Percentiles rank a stretch among this genome's conserved stretches.
These are phyloP conservation scores for Ceratocystiopsis sp. DNA, from an alignment of 2,329 filamentous ascomycete genomes.

Conservation along the genomic window DNA sequence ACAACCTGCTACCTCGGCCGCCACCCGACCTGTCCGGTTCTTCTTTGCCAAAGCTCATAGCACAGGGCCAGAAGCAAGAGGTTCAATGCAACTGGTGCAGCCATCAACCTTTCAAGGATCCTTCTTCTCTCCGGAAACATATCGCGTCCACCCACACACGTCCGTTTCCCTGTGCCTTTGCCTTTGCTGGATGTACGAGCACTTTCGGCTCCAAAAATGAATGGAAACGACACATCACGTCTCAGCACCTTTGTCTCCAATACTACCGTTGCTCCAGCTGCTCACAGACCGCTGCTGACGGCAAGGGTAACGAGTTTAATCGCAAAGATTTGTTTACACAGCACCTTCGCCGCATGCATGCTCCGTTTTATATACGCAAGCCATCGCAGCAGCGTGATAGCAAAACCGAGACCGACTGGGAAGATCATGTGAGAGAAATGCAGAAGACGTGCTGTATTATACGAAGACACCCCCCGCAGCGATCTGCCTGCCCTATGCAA, in stretches of 20 bases:
- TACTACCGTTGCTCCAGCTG: slow-evolving; percentile 49
- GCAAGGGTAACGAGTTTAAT: slow-evolving; percentile 61
- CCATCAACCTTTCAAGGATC: slow-evolving; percentile 50
- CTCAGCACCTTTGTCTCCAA: slow-evolving; percentile 63
- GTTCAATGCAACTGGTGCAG: slow-evolving; percentile 44
- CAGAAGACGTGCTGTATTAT: slow-evolving; percentile 56
- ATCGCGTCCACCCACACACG: slow-evolving; percentile 52
- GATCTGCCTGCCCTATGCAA: slow-evolving; percentile 51
- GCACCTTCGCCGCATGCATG: slow-evolving; percentile 87
- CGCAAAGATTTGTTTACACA: slow-evolving; percentile 93
- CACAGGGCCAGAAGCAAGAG: slow-evolving; percentile 35
- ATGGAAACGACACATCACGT: slow-evolving; percentile 89
- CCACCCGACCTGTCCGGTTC: slow-evolving; percentile 1
- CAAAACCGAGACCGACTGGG: slow-evolving; percentile 45
- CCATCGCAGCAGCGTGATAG: slow-evolving; percentile 38
- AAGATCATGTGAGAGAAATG: slow-evolving; percentile 49
- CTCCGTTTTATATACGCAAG: slow-evolving; percentile 47
- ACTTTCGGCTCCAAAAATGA: slow-evolving; percentile 90
- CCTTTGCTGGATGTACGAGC: slow-evolving; percentile 65
- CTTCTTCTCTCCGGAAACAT: slow-evolving; percentile 47
- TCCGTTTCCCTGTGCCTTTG: slow-evolving; percentile 73
- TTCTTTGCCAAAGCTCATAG: slow-evolving; percentile 4
- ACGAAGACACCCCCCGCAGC: slow-evolving; percentile 50
- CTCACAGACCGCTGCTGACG: slow-evolving; percentile 33
- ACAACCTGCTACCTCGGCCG: not conserved